Evolutionary conservation across 495 filamentous ascomycete genomes (phyloP), one percentile per base, ranked within the genome.

Genomic region (Opeltia flavorubescens): DNA sequence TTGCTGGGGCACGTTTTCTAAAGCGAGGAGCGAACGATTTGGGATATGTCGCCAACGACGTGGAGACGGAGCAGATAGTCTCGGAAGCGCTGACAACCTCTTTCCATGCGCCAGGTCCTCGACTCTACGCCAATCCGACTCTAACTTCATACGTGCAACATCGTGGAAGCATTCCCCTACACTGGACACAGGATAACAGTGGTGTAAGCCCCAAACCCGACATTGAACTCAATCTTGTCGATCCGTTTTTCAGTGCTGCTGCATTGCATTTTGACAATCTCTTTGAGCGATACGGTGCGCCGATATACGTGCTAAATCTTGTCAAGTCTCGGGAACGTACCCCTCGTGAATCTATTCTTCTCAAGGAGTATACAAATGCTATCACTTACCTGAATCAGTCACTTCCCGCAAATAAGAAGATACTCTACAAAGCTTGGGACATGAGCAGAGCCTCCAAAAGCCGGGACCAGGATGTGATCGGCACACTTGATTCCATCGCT

Each of bases 21-120:
- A 98, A 98, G 64, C 77, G 91, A 46, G 91, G 91, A 34, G 82
- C 89, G 34, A 98, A 98, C 55, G 93, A 98, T 62, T 55, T 94
- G 46, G 91, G 91, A 18, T 94, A 94, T 62, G 91, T 98, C 43
- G 91, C 91, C 30, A 98, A 98, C 58, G 91, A 98, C 62, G 91
- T 98, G n/a, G 93, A 98, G 64, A 95, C 93, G 4, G 91, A 98
- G 64, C 91, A 98, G 60, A 95, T 98, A 51, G 89, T 96, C 8
- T 88, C 88, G 11, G 93, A 98, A 59, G 80, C 85, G 56, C 65
- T 85, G 27, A 95, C 87, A 2, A 96, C 91, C 2, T 95, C 91
- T 0, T 96, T 98, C 57, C 91, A 98, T 67, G 83, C 83, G 3
- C 84, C 91, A 4, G 89, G 86, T 5, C 86, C 87, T 20, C 77